A percentile compares a stretch with the other conserved stretches of the same genome.
phyloP scores from a whole-genome alignment of 2,329 filamentous ascomycete species.

The Truncatella angustata region DNA sequence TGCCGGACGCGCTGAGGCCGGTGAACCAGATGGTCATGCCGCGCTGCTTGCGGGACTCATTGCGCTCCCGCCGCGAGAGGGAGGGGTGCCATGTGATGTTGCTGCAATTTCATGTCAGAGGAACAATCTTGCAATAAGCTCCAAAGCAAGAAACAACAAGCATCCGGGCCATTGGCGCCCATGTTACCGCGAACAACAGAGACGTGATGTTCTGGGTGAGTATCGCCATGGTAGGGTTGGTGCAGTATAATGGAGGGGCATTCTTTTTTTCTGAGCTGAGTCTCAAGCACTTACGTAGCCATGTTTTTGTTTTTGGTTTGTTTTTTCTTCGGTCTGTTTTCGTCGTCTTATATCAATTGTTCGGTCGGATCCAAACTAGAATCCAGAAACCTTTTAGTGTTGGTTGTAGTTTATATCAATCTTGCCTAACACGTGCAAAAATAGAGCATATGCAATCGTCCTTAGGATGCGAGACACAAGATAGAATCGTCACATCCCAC shows the following conservation, averaged over 20 bases:
- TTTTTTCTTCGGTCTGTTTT: too few species aligned
- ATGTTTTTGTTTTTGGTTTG: not conserved
- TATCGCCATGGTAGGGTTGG: conserved; percentile 20
- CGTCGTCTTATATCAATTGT: too few species aligned
- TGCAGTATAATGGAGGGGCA: conserved; percentile 20
- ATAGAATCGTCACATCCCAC: not conserved
- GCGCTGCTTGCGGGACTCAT: conserved; percentile 72
- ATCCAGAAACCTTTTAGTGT: not conserved
- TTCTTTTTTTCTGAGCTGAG: conserved; percentile 8
- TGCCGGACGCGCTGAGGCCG: conserved; percentile 91
- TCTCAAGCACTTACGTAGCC: conserved; percentile 2
- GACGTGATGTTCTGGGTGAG: not conserved
- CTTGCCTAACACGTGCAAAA: conserved; percentile 2
- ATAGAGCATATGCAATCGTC: not conserved
- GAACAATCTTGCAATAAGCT: not conserved
- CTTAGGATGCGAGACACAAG: not conserved
- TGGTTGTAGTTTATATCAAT: conserved; percentile 2
- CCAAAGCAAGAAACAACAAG: not conserved
- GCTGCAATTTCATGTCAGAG: conserved; percentile 38
- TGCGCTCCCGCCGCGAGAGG: conserved; percentile 76
- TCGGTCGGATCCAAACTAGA: too few species aligned
- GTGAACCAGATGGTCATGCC: conserved; percentile 98
- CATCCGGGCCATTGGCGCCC: not conserved
- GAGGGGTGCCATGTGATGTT: conserved; percentile 91
- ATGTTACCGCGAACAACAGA: not conserved